Base-by-base conservation (phyloP, 1,139 yeast genomes). In the Yamadazyma diddensiae region DNA sequence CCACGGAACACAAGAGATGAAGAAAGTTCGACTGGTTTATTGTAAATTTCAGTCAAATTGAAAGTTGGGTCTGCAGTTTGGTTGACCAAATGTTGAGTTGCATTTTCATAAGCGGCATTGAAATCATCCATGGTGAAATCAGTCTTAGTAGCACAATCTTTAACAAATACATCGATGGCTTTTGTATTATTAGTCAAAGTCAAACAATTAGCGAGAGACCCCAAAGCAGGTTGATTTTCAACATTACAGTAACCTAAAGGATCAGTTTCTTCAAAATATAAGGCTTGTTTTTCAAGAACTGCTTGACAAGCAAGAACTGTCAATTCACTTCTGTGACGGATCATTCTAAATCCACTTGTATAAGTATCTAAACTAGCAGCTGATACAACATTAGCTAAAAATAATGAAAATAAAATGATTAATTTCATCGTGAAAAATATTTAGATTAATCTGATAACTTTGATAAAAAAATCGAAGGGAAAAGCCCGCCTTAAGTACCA, bases 201-300 rank as follows among this genome's bases (percentile, higher is more conserved):
- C 36, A 65, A 53, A 47, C 68, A 65, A 39, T 52, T 57, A 15
- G 67, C 61, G 57, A 62, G 54, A 11, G 68, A 44, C 5, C 70
- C 71, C 38, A 65, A 52, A 6, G 69, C 70, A 6, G 55, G 68
- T 45, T 62, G 70, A 41, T 50, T 52, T 9, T 45, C 43, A 26
- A 44, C 47, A 35, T 58, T 50, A 50, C 70, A 64, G 41, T 46
- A 64, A 2, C 57, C 62, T 6, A 34, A 42, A 29, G 42, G 38
- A 31, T 58, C 65, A 3, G 46, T 49, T 18, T 47, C 39, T 23
- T 56, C 52, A 37, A 56, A 63, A 27, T 51, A 57, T 3, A 51
- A 49, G 1, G 55, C 62, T 2, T 37, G 41, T 26, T 59, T 52
- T 1, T 32, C 56, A 24, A 66, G 27, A 8, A 55, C 49, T 1